Conservation (phyloP, 306 rosid genomes). For the Glycine tomentella region DNA sequence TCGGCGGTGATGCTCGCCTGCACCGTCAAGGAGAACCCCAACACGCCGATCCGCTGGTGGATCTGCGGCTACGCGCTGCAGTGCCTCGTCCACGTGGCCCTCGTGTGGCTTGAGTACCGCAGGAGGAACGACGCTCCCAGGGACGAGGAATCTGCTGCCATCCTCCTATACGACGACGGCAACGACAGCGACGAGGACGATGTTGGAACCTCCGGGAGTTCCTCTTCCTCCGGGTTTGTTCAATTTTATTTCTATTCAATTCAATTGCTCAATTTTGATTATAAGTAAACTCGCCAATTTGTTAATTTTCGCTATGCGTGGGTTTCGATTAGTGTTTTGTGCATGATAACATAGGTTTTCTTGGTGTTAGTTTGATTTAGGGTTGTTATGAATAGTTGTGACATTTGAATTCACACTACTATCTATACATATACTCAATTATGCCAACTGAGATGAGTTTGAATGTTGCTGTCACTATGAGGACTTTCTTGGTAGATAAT, state of each 20-base stretch:
- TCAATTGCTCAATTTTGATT: slow-evolving; percentile 9
- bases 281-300: neutral
- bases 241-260: neutral
- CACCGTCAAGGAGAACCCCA: slow-evolving; percentile 58
- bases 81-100: slow-evolving; percentile 74
- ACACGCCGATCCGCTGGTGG: slow-evolving; percentile 83
- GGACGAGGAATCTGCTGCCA: slow-evolving; percentile 2
- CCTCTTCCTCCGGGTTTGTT: slow-evolving; percentile 55
- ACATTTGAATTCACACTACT: too few relatives aligned
- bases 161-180: neutral
- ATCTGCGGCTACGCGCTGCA: slow-evolving; percentile 75
- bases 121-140: slow-evolving; percentile 53
- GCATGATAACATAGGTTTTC: neutral
- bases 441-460: too few relatives aligned
- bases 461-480: too few relatives aligned
- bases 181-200: slow-evolving; percentile 15
- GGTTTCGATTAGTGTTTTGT: neutral
- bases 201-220: slow-evolving; percentile 19
- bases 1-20: slow-evolving; percentile 61
- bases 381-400: neutral
- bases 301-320: too few relatives aligned
- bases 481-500: too few relatives aligned
- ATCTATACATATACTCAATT: too few relatives aligned
- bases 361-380: neutral
- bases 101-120: slow-evolving; percentile 73